Evolutionary conservation across 2,329 filamentous ascomycete species (phyloP).

Genomic region (Xylaria sp.): DNA sequence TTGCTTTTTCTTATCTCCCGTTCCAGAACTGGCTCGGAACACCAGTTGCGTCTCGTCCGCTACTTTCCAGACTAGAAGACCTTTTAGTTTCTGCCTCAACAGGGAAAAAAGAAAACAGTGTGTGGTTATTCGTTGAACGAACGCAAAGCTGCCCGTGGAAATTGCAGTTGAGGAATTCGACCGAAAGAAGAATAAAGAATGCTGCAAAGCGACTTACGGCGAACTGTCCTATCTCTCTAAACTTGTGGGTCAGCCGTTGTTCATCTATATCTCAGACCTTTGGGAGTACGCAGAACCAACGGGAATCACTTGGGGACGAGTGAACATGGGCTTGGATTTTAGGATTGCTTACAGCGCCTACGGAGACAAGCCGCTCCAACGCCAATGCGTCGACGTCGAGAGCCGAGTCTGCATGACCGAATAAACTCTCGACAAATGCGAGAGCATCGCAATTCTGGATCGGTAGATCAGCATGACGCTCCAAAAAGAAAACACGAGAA

Average conservation of each 20-base stretch:
- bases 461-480: conserved; percentile 13
- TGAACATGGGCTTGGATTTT: neutral
- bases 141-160: neutral
- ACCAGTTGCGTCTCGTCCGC: conserved; percentile 95
- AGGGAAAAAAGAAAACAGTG: neutral
- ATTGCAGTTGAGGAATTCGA: neutral
- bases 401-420: conserved; percentile 93
- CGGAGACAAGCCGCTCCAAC: conserved; percentile 88
- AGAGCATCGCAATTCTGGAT: conserved; percentile 78
- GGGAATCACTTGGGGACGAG: neutral
- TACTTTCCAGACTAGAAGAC: conserved; percentile 80
- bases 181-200: neutral
- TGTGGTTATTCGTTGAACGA: neutral
- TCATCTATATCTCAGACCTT: neutral
- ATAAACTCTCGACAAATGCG: conserved; percentile 89
- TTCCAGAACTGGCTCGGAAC: conserved; percentile 80
- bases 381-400: conserved; percentile 84
- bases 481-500: neutral
- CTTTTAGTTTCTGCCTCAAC: conserved; percentile 2
- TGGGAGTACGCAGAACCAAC: neutral
- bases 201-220: conserved; percentile 51
- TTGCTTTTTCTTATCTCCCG: conserved; percentile 62
- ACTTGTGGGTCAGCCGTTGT: conserved; percentile 10
- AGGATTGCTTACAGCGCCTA: conserved; percentile 68
- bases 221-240: conserved; percentile 82